Evolutionary conservation across 768 basidiomycete genomes (phyloP), one percentile per base, ranked within the genome.

Genomic region (Pholiota molesta): DNA sequence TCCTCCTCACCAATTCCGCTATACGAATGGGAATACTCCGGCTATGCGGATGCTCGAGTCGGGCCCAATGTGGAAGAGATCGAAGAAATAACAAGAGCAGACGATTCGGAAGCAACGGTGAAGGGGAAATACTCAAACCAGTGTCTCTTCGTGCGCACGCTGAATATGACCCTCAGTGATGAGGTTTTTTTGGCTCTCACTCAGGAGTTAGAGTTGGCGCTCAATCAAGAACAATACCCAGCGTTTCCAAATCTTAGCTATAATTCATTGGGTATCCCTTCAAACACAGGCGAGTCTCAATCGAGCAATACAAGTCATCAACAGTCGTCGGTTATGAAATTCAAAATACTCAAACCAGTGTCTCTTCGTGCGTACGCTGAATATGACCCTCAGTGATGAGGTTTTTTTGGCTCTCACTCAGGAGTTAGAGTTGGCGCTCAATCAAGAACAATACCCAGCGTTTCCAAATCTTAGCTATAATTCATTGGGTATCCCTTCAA

Each of bases 1-100:
- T 17, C 26, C 45, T 37, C 28, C n/a, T 16, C 51, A 26, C 29
- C n/a, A 21, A 40, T 26, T 17, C 16, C 51, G 26, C 29, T 42
- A 1, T 65, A 62, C 23, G 37, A 55, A 21, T 66, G 66, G 66
- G 66, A 67, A 17, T 61, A 61, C 33, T 62, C 66, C 5, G 66
- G 66, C 13, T 55, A 33, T 37, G 66, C 62, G 1, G 66, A 67
- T 6, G 61, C 60, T 3, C 57, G 62, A 40, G 52, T 49, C 14
- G 66, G 66, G 4, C 66, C 63, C 8, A 56, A 55, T 52, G 5
- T 44, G 1, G 29, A 44, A 5, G 66, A 67, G 28, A 53, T 57
- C 2, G 52, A 55, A 14, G 39, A 26, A 21, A 26, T 67, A 3
- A 26, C 53, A 14, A 40, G 49, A 11, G n/a, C 23, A 1, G 53